Base-by-base conservation (phyloP, 371 early-diverging fungal genomes). In the Mucor piriformis region DNA sequence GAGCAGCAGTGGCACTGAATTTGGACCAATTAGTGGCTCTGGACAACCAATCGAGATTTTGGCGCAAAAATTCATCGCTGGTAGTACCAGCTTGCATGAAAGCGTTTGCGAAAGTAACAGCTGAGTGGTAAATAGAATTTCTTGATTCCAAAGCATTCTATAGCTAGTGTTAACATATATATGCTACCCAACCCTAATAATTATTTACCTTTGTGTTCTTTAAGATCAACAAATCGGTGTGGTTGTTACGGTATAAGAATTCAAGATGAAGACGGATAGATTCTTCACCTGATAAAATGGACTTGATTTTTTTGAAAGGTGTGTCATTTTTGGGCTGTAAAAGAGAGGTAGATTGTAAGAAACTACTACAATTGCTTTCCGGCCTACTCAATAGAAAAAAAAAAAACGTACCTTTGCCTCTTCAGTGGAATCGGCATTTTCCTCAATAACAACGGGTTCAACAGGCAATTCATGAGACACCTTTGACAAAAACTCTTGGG, bases 11-110 rank as follows among this genome's bases (percentile, higher is more conserved):
- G 5, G 99, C 99, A 56, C 94, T 92, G 77, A 99, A 99, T 79
- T 97, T 99, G 40, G 95, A 90, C 99, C 99, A 99, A 83, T 97
- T 97, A 53, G 92, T 95, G 23, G 98, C 95, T 59, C 97, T 88
- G 16, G 93, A 88, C 49, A 99, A 86, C 96, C 99, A 97, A 67
- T 99, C 99, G 50, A 98, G 78, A 73, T 98, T 99, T 61, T 95
- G 92, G 53, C 99, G 87, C 69, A 99, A 84, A 65, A 99, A 98
- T 55, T 95, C 93, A 71, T 99, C 99, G 64, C 94, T 94, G 3
- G 99, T 98, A 6, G 99, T 99, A 55, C 99, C 99, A 18, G 95
- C 91, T 69, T 95, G 93, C 96, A 98, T 96, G 61, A 98, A 92
- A 0, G 99, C 96, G 62, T 99, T 99, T 50, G 97, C 92, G 71